Percentiles rank a stretch among this genome's conserved stretches.
Evolutionary conservation across 139 green algal genomes (phyloP).

Genomic region (Haematococcus lacustris): DNA sequence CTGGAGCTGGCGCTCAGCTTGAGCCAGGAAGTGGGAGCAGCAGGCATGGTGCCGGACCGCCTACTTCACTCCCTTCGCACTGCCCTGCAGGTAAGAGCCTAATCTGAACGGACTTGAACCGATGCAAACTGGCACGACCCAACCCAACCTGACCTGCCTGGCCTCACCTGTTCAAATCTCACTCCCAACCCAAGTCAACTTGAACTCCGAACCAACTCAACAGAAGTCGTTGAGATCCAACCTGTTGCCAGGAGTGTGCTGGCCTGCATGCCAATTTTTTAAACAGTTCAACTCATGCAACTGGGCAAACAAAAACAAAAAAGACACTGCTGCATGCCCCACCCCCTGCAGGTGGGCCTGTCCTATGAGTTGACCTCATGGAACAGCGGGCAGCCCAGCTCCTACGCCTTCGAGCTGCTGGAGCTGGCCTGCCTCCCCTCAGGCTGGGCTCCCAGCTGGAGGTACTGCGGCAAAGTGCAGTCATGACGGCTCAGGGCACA

Average conservation of each 20-base stretch:
- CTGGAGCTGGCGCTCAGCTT: constrained; percentile 22
- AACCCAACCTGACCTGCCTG: too few relatives aligned
- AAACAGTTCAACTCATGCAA: too few relatives aligned
- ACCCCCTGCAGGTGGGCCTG: constrained; percentile 16
- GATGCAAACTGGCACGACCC: too few relatives aligned
- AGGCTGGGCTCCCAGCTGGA: constrained; percentile 29
- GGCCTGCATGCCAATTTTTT: too few relatives aligned
- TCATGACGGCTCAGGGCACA: neutral
- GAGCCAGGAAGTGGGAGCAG: constrained; percentile 14
- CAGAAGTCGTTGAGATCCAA: too few relatives aligned
- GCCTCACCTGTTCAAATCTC: too few relatives aligned
- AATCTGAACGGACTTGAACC: too few relatives aligned
- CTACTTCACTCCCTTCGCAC: neutral
- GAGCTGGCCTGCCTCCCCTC: constrained; percentile 29
- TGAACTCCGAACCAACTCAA: too few relatives aligned
- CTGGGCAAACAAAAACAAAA: too few relatives aligned
- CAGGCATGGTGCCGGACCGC: constrained; percentile 2
- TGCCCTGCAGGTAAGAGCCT: constrained; percentile 11
- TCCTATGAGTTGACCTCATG: constrained; percentile 25
- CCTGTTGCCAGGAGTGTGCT: too few relatives aligned
- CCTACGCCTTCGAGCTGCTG: constrained; percentile 36
- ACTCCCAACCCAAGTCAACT: too few relatives aligned
- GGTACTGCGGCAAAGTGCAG: constrained; percentile 32
- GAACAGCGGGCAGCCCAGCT: constrained; percentile 33
- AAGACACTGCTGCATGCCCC: neutral